Conservation (phyloP, 805 yeast genomes). For the Kluyveromyces nonfermentans region DNA sequence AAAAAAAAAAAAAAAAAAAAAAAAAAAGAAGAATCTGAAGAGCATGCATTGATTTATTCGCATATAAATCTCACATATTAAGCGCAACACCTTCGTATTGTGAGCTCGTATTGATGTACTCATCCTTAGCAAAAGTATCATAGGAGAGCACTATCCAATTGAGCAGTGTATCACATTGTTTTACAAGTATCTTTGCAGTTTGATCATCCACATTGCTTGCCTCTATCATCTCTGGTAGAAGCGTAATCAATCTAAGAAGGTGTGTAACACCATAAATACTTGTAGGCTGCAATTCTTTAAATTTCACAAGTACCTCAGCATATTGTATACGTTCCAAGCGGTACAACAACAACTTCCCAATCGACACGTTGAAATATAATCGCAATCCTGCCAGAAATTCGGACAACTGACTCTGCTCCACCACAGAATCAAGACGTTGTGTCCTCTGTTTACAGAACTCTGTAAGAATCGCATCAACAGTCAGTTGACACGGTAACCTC, state of each 20-base stretch:
- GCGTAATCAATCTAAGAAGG: conserved; percentile 62
- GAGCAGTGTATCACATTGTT: conserved; percentile 20
- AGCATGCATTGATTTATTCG: too few species aligned
- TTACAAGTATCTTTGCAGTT: conserved; percentile 32
- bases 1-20: too few species aligned
- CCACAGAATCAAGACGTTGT: conserved; percentile 24
- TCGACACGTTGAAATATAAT: conserved; percentile 62
- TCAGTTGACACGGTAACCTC: conserved; percentile 48
- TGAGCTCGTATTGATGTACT: conserved; percentile 26
- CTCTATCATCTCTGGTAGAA: conserved; percentile 75
- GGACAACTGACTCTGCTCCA: conserved; percentile 41
- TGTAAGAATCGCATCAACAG: conserved; percentile 44
- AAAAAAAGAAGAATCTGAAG: too few species aligned
- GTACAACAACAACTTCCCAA: conserved; percentile 30
- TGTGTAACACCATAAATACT: conserved; percentile 75
- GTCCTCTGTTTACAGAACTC: conserved; percentile 35
- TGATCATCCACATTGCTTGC: conserved; percentile 76
- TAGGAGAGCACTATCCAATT: conserved; percentile 19
- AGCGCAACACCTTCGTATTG: conserved; percentile 30
- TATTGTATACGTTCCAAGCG: conserved; percentile 25
- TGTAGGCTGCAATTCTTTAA: conserved; percentile 8
- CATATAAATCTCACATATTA: conserved; percentile 15
- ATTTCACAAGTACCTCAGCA: conserved; percentile 13
- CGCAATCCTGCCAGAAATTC: conserved; percentile 68
- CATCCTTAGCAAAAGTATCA: conserved; percentile 9